These are phyloP conservation scores for Microbotryum scabiosae DNA, from an alignment of 1,284 basidiomycete genomes.

Conservation along the genomic window DNA sequence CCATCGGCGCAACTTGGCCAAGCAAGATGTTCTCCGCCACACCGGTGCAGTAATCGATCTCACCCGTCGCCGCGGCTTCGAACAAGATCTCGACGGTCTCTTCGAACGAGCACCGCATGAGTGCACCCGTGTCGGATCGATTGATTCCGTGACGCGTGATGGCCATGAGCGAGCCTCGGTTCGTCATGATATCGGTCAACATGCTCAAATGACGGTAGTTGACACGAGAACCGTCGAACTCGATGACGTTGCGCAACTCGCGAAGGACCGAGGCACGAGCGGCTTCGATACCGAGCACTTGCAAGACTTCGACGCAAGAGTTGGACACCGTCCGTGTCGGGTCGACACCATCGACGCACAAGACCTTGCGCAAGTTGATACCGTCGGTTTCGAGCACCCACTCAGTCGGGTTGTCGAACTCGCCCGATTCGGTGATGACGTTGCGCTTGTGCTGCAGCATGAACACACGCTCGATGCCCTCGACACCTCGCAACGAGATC, in stretches of 20 bases:
- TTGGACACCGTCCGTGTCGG: slow-evolving; percentile 88
- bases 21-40: slow-evolving; percentile 98
- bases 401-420: slow-evolving; percentile 54
- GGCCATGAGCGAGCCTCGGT: slow-evolving; percentile 90
- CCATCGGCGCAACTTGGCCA: slow-evolving; percentile 87
- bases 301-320: slow-evolving; percentile 91
- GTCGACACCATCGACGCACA: slow-evolving; percentile 93
- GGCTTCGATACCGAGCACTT: slow-evolving; percentile 96
- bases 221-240: slow-evolving; percentile 99
- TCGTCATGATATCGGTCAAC: slow-evolving; percentile 97
- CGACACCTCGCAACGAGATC: slow-evolving; percentile 90
- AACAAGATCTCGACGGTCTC: slow-evolving; percentile 99
- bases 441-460: slow-evolving; percentile 77
- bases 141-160: slow-evolving; percentile 99
- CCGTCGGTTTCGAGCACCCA: slow-evolving; percentile 98
- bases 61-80: slow-evolving; percentile 95
- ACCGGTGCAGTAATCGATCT: slow-evolving; percentile 96
- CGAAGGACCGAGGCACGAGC: slow-evolving; percentile 86
- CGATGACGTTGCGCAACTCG: slow-evolving; percentile 88
- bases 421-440: slow-evolving; percentile 50
- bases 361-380: slow-evolving; percentile 84
- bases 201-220: slow-evolving; percentile 96
- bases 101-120: slow-evolving; percentile 98
- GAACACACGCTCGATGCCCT: slow-evolving; percentile 86
- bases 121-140: slow-evolving; percentile 88